A percentile compares a stretch with the other conserved stretches of the same genome.
These are phyloP conservation scores for Copromyces sp. DNA, from an alignment of 495 filamentous ascomycete species.

Conservation along the genomic window DNA sequence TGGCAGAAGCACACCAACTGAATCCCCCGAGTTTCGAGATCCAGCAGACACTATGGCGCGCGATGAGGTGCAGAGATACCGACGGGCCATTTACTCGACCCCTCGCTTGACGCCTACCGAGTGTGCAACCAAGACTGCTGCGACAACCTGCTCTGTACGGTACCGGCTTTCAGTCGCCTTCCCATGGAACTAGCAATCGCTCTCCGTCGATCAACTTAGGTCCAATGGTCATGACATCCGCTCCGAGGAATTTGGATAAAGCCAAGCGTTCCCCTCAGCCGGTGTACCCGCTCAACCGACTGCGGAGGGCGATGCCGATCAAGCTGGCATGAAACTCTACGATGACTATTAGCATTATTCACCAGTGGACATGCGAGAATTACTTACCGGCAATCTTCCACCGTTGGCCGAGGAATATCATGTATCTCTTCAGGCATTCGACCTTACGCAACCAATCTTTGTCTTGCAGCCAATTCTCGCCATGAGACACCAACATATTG, in stretches of 20 bases:
- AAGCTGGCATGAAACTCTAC: slow-evolving; percentile 5
- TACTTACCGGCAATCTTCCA: slow-evolving; percentile 24
- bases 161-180: background rate
- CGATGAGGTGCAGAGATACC: background rate
- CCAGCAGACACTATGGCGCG: background rate
- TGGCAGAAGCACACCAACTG: background rate
- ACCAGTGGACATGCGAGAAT: background rate
- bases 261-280: background rate
- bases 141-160: background rate
- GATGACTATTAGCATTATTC: background rate
- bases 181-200: background rate
- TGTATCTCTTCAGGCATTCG: slow-evolving; percentile 4
- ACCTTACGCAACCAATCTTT: slow-evolving; percentile 14
- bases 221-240: background rate
- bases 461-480: slow-evolving; percentile 10
- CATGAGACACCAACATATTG: slow-evolving; percentile 18
- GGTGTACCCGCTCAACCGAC: background rate
- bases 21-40: background rate
- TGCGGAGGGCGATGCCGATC: slow-evolving; percentile 1
- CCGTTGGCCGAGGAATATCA: slow-evolving; percentile 7
- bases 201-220: background rate
- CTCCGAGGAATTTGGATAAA: background rate
- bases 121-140: background rate
- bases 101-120: background rate
- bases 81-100: background rate